phyloP scores from a whole-genome alignment of 1,284 basidiomycete species.

The Cryptococcus sp. region DNA sequence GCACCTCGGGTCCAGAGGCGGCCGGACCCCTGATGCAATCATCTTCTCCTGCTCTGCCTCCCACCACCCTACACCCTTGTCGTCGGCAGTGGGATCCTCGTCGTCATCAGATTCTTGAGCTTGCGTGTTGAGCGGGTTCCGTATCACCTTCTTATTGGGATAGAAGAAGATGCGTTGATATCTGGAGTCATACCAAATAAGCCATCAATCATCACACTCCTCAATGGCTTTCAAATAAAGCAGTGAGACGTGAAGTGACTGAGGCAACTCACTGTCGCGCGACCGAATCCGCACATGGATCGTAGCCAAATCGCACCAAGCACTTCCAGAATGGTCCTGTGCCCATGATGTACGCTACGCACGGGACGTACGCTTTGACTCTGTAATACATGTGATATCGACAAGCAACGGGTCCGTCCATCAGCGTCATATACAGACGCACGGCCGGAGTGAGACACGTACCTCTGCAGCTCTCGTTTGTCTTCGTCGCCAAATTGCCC shows the following conservation, averaged over 20 bases:
- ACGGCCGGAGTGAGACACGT: background rate
- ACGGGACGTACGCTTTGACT: constrained; percentile 55
- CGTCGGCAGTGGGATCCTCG: constrained; percentile 17
- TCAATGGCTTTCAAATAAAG: too few species aligned
- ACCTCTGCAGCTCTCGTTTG: constrained; percentile 10
- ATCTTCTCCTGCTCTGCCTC: constrained; percentile 34
- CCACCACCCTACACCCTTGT: constrained; percentile 36
- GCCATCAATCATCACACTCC: too few species aligned
- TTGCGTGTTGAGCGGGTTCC: constrained; percentile 16
- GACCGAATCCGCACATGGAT: constrained; percentile 71
- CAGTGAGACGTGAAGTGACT: background rate
- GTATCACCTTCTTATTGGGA: constrained; percentile 18
- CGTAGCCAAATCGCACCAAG: constrained; percentile 82
- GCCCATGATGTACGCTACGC: constrained; percentile 74
- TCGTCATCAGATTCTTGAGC: constrained; percentile 25
- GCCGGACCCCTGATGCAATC: constrained; percentile 33
- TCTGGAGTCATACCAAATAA: constrained; percentile 1
- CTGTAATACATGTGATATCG: constrained; percentile 42
- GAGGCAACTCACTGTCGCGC: constrained; percentile 66
- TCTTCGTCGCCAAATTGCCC: constrained; percentile 73
- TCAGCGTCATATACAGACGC: constrained; percentile 53
- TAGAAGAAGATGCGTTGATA: constrained; percentile 26
- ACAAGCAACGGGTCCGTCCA: background rate
- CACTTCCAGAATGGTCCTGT: constrained; percentile 95
- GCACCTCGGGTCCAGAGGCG: constrained; percentile 36